These are phyloP conservation scores for Annona cherimola DNA, from an alignment of 164 flowering plant genomes.

Conservation along the genomic window DNA sequence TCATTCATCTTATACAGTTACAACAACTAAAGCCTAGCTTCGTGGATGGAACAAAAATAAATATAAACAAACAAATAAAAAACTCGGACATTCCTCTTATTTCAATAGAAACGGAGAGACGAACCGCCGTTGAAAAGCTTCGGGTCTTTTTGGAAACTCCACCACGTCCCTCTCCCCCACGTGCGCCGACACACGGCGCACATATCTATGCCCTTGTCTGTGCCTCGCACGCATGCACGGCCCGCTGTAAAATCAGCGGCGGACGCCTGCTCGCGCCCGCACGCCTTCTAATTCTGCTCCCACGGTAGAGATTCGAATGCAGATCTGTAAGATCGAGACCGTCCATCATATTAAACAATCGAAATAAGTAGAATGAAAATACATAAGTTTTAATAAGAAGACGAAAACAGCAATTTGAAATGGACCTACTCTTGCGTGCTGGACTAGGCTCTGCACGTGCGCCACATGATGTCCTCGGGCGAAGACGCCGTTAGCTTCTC, in stretches of 20 bases:
- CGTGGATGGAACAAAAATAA: neutral
- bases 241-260: neutral
- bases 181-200: conserved; percentile 38
- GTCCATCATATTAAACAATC: neutral
- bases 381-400: no score
- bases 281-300: neutral
- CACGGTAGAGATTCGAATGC: neutral
- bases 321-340: neutral
- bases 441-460: neutral
- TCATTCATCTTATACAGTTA: no score
- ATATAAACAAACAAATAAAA: no score
- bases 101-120: neutral
- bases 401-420: neutral
- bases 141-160: conserved; percentile 10
- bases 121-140: neutral
- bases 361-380: no score
- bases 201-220: conserved; percentile 18
- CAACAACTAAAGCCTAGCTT: neutral
- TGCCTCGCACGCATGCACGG: conserved; percentile 9
- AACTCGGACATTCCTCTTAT: neutral
- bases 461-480: neutral
- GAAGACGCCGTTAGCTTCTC: neutral
- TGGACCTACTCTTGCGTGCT: neutral
- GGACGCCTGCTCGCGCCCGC: neutral
- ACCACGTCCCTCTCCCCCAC: conserved; percentile 18